Evolutionary conservation across 2,329 filamentous ascomycete species (phyloP).

Genomic region (Decorospora gaudefroyi): DNA sequence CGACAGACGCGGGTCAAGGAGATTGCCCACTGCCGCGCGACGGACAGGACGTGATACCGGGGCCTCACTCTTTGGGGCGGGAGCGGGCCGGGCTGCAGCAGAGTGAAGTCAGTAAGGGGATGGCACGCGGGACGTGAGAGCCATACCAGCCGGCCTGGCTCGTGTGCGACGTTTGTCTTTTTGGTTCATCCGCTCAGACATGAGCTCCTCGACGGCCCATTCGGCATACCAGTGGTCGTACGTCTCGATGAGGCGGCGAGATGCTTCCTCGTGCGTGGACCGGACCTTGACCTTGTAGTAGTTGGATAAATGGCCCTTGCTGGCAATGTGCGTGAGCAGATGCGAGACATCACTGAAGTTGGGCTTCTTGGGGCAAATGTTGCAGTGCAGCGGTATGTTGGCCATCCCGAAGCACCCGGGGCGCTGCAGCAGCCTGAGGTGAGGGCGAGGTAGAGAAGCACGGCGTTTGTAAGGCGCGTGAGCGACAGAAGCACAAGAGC

Average conservation of each 20-base stretch:
- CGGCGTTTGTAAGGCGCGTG: conserved; percentile 33
- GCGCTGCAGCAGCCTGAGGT: conserved; percentile 2
- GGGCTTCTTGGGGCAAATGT: conserved; percentile 78
- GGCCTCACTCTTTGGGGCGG: conserved; percentile 33
- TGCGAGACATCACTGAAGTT: conserved; percentile 90
- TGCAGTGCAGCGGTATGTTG: conserved; percentile 73
- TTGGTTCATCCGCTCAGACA: conserved; percentile 75
- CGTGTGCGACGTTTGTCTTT: conserved; percentile 70
- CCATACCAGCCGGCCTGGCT: conserved; percentile 39
- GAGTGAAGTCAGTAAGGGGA: conserved; percentile 26
- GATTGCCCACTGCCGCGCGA: conserved; percentile 28
- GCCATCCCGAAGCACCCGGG: conserved; percentile 43
- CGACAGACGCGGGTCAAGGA: conserved; percentile 46
- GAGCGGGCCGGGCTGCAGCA: conserved; percentile 30
- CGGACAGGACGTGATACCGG: conserved; percentile 32
- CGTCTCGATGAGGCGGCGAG: conserved; percentile 63
- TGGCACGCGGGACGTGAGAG: conserved; percentile 9
- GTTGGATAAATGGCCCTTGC: conserved; percentile 86
- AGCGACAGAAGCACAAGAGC: conserved; percentile 27
- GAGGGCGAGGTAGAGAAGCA: conserved; percentile 9
- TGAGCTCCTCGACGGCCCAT: conserved; percentile 70
- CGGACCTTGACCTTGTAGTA: conserved; percentile 80
- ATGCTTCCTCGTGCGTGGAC: conserved; percentile 67
- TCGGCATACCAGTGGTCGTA: conserved; percentile 80
- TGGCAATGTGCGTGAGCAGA: conserved; percentile 86